phyloP scores from a whole-genome alignment of 345 rosid species.

The Euclidium syriacum region DNA sequence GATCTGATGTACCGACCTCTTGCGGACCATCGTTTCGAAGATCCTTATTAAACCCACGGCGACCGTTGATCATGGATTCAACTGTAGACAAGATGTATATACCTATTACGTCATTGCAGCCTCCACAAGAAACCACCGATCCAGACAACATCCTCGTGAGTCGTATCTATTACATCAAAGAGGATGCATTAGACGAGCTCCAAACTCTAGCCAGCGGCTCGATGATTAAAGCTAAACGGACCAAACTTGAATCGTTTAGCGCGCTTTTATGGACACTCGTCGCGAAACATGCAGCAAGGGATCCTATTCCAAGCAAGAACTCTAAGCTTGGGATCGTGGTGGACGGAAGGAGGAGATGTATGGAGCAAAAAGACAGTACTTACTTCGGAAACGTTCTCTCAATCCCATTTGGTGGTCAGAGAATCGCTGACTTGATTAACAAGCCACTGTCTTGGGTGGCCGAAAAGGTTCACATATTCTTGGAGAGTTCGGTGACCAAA shows the following conservation, averaged over 20 bases:
- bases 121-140: constrained; percentile 31
- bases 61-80: constrained; percentile 33
- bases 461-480: constrained; percentile 41
- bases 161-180: constrained; percentile 48
- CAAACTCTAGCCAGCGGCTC: constrained; percentile 38
- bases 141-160: constrained; percentile 36
- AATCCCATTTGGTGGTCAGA: constrained; percentile 46
- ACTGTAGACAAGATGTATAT: constrained; percentile 46
- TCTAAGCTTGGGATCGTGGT: constrained; percentile 63
- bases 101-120: constrained; percentile 40
- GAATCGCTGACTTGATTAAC: constrained; percentile 31
- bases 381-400: constrained; percentile 60
- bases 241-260: constrained; percentile 61
- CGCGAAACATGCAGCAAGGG: constrained; percentile 31
- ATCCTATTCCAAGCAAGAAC: not conserved
- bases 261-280: constrained; percentile 69
- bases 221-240: constrained; percentile 25
- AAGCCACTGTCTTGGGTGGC: constrained; percentile 54
- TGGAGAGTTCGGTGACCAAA: constrained; percentile 32
- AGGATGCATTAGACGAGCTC: constrained; percentile 33
- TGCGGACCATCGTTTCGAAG: constrained; percentile 50
- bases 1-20: constrained; percentile 35
- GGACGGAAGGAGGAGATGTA: constrained; percentile 55
- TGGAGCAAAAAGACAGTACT: constrained; percentile 3
- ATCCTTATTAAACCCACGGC: constrained; percentile 52